These are phyloP conservation scores for Amborella trichopoda DNA, from an alignment of 164 flowering plant species.

Conservation along the genomic window DNA sequence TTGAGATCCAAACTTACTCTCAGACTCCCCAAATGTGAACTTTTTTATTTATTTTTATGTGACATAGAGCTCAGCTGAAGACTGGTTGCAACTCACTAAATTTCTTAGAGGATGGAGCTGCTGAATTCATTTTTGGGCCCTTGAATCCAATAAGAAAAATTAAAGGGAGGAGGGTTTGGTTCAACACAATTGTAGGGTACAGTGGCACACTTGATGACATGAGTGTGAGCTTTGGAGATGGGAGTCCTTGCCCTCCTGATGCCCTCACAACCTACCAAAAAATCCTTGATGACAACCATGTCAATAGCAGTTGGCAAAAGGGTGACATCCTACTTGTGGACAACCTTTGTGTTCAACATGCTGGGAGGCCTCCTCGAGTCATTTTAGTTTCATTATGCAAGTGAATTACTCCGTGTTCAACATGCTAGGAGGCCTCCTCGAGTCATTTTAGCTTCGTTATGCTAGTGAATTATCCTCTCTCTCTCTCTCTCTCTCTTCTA, in stretches of 20 bases:
- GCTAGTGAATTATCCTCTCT: no score
- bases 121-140: slow-evolving; percentile 5
- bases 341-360: slow-evolving; percentile 4
- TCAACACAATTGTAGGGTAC: slow-evolving; percentile 4
- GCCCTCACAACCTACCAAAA: slow-evolving; percentile 1
- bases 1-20: no score
- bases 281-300: not conserved
- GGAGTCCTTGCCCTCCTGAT: not conserved
- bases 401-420: no score
- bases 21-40: no score
- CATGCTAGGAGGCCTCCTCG: no score
- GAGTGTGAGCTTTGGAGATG: not conserved
- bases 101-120: slow-evolving; percentile 3
- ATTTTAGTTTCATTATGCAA: slow-evolving; percentile 6
- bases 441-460: no score
- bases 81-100: not conserved
- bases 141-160: slow-evolving; percentile 1
- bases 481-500: no score
- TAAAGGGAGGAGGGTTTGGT: slow-evolving; percentile 6
- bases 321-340: slow-evolving; percentile 7
- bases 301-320: slow-evolving; percentile 6
- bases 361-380: slow-evolving; percentile 7
- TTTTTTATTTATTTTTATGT: no score
- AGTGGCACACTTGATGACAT: not conserved
- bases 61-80: not conserved